Base-by-base conservation (phyloP, 140 eudicot species). In the Cichorium intybus region DNA sequence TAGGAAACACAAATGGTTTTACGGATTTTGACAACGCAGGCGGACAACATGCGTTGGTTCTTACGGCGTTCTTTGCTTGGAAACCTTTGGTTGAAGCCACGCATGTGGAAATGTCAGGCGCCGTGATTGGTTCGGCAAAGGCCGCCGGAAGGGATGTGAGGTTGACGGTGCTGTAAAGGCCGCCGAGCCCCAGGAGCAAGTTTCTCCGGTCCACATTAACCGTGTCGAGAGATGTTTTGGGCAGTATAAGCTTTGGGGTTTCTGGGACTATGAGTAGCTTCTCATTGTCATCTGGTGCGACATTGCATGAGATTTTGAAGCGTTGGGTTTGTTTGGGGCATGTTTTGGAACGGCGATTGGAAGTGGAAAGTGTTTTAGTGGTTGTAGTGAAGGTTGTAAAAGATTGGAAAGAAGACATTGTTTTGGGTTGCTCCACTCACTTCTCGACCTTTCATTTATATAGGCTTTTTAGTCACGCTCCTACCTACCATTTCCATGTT, bases 41-140 rank as follows among this genome's bases (percentile, higher is more conserved):
- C 24, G 82, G 78, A 23, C 86, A 81, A 29, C 54, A 56, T 28
- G 35, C 49, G 9, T 34, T 26, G 18, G 34, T 51, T 39, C 58
- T 45, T 0, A 64, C 66, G 15, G 77, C 77, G 10, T 58, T 35
- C 3, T 5, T 50, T 18, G 37, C 57, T 4, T 12, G 22, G 27
- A 18, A 61, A 6, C 48, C 60, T 11, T 24, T 39, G 45, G 8
- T 43, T 2, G 53, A 14, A 20, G 41, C 12, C 66, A 33, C 33
- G 10, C 74, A 81, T 16, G 47, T 69, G n/a, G 75, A 17, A n/a
- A 80, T 15, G 15, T 75, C 79, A 0, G 85, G 80, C 0, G 78
- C 41, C 0, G 61, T 10, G 8, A 78, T 68, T 0, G 87, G 87
- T 0, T 41, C 39, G 0, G 81, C 87, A 1, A 47, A 39, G 0